phyloP scores from a whole-genome alignment of 164 flowering plant genomes.

The Cinnamomum micranthum region DNA sequence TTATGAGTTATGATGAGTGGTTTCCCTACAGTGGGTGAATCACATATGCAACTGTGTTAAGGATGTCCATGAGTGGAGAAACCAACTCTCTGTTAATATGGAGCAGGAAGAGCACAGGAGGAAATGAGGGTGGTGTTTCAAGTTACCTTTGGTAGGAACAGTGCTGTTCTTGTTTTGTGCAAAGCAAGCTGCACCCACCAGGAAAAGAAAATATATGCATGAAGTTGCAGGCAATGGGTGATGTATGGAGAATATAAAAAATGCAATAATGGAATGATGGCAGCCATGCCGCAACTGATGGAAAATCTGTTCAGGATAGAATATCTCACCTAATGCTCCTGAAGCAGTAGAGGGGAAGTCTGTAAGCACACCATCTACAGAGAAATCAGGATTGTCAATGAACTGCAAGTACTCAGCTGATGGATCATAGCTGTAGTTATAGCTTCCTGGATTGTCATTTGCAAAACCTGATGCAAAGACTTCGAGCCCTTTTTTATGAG shows the following conservation, averaged over 20 bases:
- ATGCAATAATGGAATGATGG: too few species aligned
- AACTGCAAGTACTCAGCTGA: conserved; percentile 67
- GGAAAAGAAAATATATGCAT: neutral
- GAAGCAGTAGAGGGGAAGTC: conserved; percentile 91
- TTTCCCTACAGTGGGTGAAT: conserved; percentile 28
- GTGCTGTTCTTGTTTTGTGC: conserved; percentile 39
- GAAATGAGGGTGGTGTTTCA: conserved; percentile 1
- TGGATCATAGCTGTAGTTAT: conserved; percentile 85
- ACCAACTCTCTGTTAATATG: neutral
- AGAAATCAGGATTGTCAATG: conserved; percentile 56
- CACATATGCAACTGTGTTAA: neutral
- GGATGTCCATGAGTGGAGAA: neutral
- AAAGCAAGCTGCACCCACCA: conserved; percentile 61
- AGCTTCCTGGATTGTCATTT: conserved; percentile 59
- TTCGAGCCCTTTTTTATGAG: conserved; percentile 74
- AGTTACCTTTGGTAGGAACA: conserved; percentile 40
- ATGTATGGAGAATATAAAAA: too few species aligned
- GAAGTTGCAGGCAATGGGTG: too few species aligned
- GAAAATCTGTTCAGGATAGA: neutral
- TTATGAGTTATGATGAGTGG: conserved; percentile 67
- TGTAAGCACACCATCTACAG: conserved; percentile 86
- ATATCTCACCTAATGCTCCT: conserved; percentile 59
- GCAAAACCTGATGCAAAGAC: conserved; percentile 80
- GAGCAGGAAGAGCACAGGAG: neutral
- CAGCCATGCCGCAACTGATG: too few species aligned